Evolutionary conservation across 495 filamentous ascomycete genomes (phyloP), one percentile per base, ranked within the genome.

Genomic region (Talaromyces wortmannii): DNA sequence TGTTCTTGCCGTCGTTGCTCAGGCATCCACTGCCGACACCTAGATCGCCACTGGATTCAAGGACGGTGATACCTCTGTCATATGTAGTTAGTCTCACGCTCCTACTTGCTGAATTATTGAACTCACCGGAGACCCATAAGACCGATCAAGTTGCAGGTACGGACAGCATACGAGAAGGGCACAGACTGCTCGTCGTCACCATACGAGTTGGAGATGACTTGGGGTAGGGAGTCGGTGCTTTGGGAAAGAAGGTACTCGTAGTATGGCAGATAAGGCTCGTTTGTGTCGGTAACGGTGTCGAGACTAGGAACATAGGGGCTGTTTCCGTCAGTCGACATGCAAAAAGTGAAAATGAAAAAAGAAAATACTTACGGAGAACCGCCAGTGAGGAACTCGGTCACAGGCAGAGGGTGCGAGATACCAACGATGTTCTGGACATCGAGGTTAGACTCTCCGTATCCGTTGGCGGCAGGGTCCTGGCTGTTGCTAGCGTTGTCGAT

Each of bases 241-340:
- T 74, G 55, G 47, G 71, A 72, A 12, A 85, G 69, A 2, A 88
- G 67, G 57, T 83, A 83, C 23, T 83, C 77, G 32, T 91, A 78
- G 59, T 84, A 90, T 2, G 83, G 79, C 5, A 91, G 72, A 64
- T 89, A 94, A 0, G 89, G 89, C 75, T 92, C 88, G 66, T 91
- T 91, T 55, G 72, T 74, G 61, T 87, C 78, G 60, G 69, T 69
- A n/a, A n/a, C n/a, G 2, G 82, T 81, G 55, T 83, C 78, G 5
- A 78, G 67, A 59, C 86, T 80, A 8, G 85, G 82, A 17, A 81
- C 67, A 52, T 84, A 80, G 1, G 76, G 76, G 6, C 73, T 66
- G 33, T 33, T 43, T n/a, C 49, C 13, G 13, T 56, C 18, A 48
- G 31, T 52, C 16, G n/a, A 50, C 7, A 36, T 53, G 29, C 29